Base-by-base conservation (phyloP, 2,329 filamentous ascomycete genomes). In the Penicillium sp. region DNA sequence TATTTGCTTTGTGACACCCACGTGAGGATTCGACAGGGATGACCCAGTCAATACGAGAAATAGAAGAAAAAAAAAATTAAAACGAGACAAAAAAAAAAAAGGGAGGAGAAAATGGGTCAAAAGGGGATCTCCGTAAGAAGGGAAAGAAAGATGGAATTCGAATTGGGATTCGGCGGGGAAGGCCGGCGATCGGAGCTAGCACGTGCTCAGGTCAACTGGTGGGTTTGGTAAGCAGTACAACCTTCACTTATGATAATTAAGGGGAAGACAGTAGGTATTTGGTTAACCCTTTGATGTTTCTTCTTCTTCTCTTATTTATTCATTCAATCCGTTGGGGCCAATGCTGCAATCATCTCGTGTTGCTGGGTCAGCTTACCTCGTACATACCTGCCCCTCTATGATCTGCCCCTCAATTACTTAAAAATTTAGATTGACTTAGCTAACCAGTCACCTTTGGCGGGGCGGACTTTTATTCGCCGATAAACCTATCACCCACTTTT, bases 141-240 rank as follows among this genome's bases (percentile, higher is more conserved):
- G n/a, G 56, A 53, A 60, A 39, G 46, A 22, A 46, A 52, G 46
- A 37, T 21, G 59, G 29, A 56, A 29, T 29, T 61, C 57, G 51
- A 52, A 39, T 50, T 62, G 37, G 21, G 22, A 50, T 41, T 62
- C 64, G 59, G 58, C 60, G 62, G 65, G 63, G 63, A 46, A 50
- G 48, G 53, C 67, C 68, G 65, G 63, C 61, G 56, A 63, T 70
- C 68, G 68, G 68, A 69, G 59, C 63, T 41, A 67, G 69, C 69
- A 67, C 68, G 69, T 64, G 64, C 55, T 60, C 51, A 27, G 55
- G 29, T 27, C 48, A 50, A 50, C 48, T 50, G 48, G 48, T 27
- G 33, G 26, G 14, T 52, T 31, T 13, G 39, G n/a, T 39, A 39
- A 41, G 19, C 39, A 41, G 9, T 21, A 33, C 31, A 33, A 33